These are phyloP conservation scores for Dysphania ambrosioides DNA, from an alignment of 148 eudicot species.

Conservation along the genomic window DNA sequence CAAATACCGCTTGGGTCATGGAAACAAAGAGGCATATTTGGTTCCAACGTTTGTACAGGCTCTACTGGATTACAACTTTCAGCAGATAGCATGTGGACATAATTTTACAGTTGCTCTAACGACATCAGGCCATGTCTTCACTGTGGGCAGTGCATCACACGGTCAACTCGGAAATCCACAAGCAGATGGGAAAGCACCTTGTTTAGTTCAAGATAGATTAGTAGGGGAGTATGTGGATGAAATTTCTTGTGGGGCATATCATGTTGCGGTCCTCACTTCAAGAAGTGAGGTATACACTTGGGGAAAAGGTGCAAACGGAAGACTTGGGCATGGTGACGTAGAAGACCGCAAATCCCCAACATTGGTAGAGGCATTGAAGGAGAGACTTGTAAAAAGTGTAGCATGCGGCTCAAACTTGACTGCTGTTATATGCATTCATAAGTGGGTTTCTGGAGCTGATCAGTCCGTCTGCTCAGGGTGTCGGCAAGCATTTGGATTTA, in stretches of 20 bases:
- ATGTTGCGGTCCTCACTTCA: conserved; percentile 66
- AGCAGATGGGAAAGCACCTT: conserved; percentile 58
- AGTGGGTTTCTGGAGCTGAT: conserved; percentile 77
- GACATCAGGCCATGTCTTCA: conserved; percentile 77
- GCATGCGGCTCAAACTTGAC: conserved; percentile 72
- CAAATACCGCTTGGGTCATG: conserved; percentile 70
- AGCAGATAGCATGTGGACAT: conserved; percentile 71
- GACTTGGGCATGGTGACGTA: conserved; percentile 68
- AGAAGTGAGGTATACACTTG: conserved; percentile 77
- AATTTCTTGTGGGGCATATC: conserved; percentile 63
- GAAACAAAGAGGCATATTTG: conserved; percentile 51
- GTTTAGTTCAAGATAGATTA: conserved; percentile 63
- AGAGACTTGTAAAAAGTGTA: conserved; percentile 59
- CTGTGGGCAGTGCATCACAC: conserved; percentile 57
- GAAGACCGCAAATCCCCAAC: conserved; percentile 72
- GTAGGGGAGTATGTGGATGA: conserved; percentile 78
- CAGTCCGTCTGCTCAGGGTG: conserved; percentile 76
- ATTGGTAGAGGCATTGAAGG: conserved; percentile 59
- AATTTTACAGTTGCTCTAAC: conserved; percentile 57
- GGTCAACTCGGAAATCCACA: conserved; percentile 73
- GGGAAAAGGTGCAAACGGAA: conserved; percentile 77
- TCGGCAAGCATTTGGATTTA: conserved; percentile 72
- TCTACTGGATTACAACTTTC: conserved; percentile 61
- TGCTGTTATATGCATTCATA: conserved; percentile 65
- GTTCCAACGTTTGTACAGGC: conserved; percentile 68